Conservation (phyloP, 2,329 filamentous ascomycete species). For the Hymenoscyphus scutula region DNA sequence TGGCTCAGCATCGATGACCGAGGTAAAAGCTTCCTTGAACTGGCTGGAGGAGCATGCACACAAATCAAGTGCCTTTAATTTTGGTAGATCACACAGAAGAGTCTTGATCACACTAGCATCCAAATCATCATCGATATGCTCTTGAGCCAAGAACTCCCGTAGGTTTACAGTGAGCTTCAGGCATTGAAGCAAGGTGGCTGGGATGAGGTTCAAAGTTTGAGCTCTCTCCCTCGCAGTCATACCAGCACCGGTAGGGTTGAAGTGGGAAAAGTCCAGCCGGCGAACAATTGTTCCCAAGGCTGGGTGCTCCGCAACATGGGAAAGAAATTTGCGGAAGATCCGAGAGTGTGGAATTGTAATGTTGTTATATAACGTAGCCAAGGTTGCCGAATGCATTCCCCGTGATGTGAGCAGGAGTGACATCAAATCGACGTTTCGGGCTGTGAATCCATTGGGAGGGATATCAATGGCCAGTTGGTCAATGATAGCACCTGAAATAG, state of each 20-base stretch:
- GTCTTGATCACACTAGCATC: conserved; percentile 66
- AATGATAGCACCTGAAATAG: conserved; percentile 63
- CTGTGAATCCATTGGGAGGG: conserved; percentile 70
- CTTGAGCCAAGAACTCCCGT: conserved; percentile 75
- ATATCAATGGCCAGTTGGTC: conserved; percentile 72
- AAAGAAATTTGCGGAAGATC: conserved; percentile 78
- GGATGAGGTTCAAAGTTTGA: conserved; percentile 72
- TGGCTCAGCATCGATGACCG: conserved; percentile 39
- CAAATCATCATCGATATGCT: conserved; percentile 77
- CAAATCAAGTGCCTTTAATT: conserved; percentile 69
- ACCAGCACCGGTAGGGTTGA: conserved; percentile 76
- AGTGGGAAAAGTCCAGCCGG: conserved; percentile 81
- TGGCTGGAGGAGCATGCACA: conserved; percentile 68
- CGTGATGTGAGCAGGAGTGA: conserved; percentile 74
- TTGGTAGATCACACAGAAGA: conserved; percentile 64
- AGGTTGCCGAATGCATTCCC: conserved; percentile 68
- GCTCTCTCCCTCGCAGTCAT: conserved; percentile 71
- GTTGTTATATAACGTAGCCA: conserved; percentile 73
- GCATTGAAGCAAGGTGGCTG: conserved; percentile 69
- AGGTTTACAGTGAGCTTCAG: conserved; percentile 70
- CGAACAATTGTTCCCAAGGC: conserved; percentile 72
- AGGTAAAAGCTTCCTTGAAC: conserved; percentile 65
- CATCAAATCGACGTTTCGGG: conserved; percentile 76
- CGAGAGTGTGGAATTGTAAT: conserved; percentile 81
- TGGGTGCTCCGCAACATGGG: conserved; percentile 64